Evolutionary conservation across 345 rosid species (phyloP).

Genomic region (Salix purpurea): DNA sequence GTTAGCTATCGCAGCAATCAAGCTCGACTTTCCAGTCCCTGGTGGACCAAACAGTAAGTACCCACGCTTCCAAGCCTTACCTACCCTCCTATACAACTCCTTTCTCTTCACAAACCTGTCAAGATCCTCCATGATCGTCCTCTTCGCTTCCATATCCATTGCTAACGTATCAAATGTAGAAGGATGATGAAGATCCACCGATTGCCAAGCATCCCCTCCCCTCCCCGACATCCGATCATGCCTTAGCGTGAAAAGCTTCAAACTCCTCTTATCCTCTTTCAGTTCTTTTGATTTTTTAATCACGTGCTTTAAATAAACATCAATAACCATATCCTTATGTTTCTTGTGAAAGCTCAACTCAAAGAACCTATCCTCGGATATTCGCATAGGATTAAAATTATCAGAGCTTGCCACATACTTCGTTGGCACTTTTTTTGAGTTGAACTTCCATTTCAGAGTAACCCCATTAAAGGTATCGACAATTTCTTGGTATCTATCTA

Average conservation of each 20-base stretch:
- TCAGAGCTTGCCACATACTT: not conserved
- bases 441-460: slow-evolving; percentile 28
- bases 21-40: slow-evolving; percentile 18
- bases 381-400: not conserved
- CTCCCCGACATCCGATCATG: slow-evolving; percentile 5
- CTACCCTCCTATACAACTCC: slow-evolving; percentile 20
- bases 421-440: not conserved
- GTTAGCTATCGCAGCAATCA: slow-evolving; percentile 25
- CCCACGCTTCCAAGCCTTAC: slow-evolving; percentile 19
- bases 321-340: slow-evolving; percentile 28
- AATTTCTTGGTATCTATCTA: slow-evolving; percentile 25
- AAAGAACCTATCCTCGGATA: slow-evolving; percentile 11
- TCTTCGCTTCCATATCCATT: slow-evolving; percentile 18
- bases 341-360: slow-evolving; percentile 37
- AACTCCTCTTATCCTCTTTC: slow-evolving; percentile 14
- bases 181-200: slow-evolving; percentile 26
- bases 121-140: slow-evolving; percentile 13
- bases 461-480: slow-evolving; percentile 31
- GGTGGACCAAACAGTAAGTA: slow-evolving; percentile 14
- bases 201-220: slow-evolving; percentile 19
- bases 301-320: slow-evolving; percentile 19
- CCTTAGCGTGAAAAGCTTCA: slow-evolving; percentile 22
- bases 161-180: slow-evolving; percentile 12
- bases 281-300: slow-evolving; percentile 17
- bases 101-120: slow-evolving; percentile 4